Evolutionary conservation across 2,329 filamentous ascomycete species (phyloP).

Genomic region (Hypoxylon sp.): DNA sequence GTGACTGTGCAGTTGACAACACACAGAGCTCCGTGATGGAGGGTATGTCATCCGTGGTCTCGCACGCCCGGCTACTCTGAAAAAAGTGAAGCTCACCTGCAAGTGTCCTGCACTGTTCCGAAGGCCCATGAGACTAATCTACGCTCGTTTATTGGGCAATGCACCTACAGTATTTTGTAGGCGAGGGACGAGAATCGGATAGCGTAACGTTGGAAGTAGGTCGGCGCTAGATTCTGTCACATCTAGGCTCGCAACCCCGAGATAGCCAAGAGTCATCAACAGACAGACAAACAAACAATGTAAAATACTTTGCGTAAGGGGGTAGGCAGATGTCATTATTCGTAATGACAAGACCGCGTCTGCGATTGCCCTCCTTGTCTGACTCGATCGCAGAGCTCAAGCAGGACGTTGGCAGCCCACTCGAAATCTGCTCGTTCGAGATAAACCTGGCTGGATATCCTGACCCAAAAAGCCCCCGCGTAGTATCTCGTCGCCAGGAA

Average conservation of each 20-base stretch:
- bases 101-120: constrained; percentile 5
- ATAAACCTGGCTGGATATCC: constrained; percentile 42
- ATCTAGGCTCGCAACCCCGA: constrained; percentile 19
- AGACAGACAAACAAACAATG: constrained; percentile 4
- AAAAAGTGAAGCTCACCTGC: constrained; percentile 29
- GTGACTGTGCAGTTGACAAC: constrained; percentile 18
- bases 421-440: constrained; percentile 42
- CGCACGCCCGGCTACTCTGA: constrained; percentile 7
- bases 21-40: constrained; percentile 20
- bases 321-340: too few relatives aligned
- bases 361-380: too few relatives aligned
- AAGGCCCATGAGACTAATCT: not conserved
- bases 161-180: constrained; percentile 7
- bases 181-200: constrained; percentile 1
- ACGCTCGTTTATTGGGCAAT: constrained; percentile 20
- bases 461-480: constrained; percentile 40
- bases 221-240: constrained; percentile 28
- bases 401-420: constrained; percentile 41
- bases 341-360: too few relatives aligned
- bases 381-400: constrained; percentile 40
- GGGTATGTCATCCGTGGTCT: too few relatives aligned
- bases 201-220: constrained; percentile 1
- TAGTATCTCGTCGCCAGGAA: constrained; percentile 44
- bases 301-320: not conserved
- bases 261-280: not conserved